These are phyloP conservation scores for Amanita subjunquillea DNA, from an alignment of 768 basidiomycete genomes.

Conservation along the genomic window DNA sequence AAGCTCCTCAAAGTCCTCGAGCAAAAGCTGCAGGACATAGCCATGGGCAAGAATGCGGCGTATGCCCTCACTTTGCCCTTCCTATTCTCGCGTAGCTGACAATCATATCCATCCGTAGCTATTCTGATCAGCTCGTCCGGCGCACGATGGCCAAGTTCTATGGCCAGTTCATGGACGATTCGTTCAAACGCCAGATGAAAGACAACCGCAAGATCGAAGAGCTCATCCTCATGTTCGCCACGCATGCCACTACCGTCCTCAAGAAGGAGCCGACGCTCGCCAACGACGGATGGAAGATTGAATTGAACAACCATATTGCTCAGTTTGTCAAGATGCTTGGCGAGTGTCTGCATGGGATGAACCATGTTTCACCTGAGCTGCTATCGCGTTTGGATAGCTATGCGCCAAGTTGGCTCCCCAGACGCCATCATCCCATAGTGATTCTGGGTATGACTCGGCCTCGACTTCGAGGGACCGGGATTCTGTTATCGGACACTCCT, in stretches of 20 bases:
- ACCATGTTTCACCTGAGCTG: conserved; percentile 79
- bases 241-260: conserved; percentile 77
- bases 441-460: conserved; percentile 60
- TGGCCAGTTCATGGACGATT: conserved; percentile 76
- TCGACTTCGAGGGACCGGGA: conserved; percentile 48
- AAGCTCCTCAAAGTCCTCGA: conserved; percentile 88
- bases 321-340: conserved; percentile 80
- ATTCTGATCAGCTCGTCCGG: conserved; percentile 82
- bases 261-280: conserved; percentile 81
- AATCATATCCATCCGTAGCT: conserved; percentile 33
- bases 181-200: conserved; percentile 84
- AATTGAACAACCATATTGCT: conserved; percentile 87
- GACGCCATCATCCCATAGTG: conserved; percentile 45
- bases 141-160: conserved; percentile 91
- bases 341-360: conserved; percentile 63
- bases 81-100: not conserved
- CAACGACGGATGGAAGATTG: conserved; percentile 86
- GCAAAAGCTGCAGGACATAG: conserved; percentile 81
- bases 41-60: conserved; percentile 87
- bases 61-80: conserved; percentile 31
- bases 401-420: conserved; percentile 69
- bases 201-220: conserved; percentile 97
- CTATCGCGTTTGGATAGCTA: conserved; percentile 77
- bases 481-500: conserved; percentile 10
- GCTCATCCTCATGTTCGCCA: conserved; percentile 92